Percentiles rank a stretch among this genome's conserved stretches.
These are phyloP conservation scores for Fulvia fulva DNA, from an alignment of 2,329 filamentous ascomycete genomes.

Conservation along the genomic window DNA sequence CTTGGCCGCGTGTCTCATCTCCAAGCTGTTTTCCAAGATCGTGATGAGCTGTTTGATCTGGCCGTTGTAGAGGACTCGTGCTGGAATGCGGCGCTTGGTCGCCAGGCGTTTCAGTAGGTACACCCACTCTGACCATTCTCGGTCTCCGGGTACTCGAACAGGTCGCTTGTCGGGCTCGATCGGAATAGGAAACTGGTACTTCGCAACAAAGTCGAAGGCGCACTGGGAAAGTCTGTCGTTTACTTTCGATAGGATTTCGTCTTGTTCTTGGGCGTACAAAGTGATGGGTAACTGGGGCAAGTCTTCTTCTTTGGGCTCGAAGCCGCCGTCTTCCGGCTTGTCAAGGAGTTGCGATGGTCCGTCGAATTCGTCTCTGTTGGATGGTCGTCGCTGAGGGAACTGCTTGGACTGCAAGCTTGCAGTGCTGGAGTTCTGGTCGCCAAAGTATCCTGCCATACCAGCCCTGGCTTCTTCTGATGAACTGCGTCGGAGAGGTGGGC, in stretches of 20 bases:
- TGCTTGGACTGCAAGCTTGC: slow-evolving; percentile 25
- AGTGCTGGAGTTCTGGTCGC: slow-evolving; percentile 21
- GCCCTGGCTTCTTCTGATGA: slow-evolving; percentile 29
- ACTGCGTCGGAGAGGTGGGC: slow-evolving; percentile 26
- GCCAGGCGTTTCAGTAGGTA: slow-evolving; percentile 80
- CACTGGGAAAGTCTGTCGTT: slow-evolving; percentile 82
- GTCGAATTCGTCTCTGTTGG: slow-evolving; percentile 85
- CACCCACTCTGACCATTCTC: slow-evolving; percentile 91
- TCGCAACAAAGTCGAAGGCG: slow-evolving; percentile 85
- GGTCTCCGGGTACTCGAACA: slow-evolving; percentile 68
- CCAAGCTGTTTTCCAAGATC: slow-evolving; percentile 80
- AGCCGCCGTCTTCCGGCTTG: slow-evolving; percentile 64
- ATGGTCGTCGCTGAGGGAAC: slow-evolving; percentile 60
- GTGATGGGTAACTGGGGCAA: slow-evolving; percentile 79
- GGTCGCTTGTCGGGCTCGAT: slow-evolving; percentile 77
- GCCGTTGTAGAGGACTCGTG: slow-evolving; percentile 75
- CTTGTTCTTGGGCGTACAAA: slow-evolving; percentile 78
- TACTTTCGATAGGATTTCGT: slow-evolving; percentile 72
- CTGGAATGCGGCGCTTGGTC: slow-evolving; percentile 80
- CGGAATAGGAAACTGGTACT: slow-evolving; percentile 86
- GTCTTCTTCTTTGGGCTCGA: slow-evolving; percentile 74
- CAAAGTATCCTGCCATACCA: slow-evolving; percentile 22
- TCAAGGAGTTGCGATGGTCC: slow-evolving; percentile 79
- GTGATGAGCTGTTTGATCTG: slow-evolving; percentile 91
- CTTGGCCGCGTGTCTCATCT: slow-evolving; percentile 81